Evolutionary conservation across 345 rosid genomes (phyloP).

Genomic region (Draba incana): DNA sequence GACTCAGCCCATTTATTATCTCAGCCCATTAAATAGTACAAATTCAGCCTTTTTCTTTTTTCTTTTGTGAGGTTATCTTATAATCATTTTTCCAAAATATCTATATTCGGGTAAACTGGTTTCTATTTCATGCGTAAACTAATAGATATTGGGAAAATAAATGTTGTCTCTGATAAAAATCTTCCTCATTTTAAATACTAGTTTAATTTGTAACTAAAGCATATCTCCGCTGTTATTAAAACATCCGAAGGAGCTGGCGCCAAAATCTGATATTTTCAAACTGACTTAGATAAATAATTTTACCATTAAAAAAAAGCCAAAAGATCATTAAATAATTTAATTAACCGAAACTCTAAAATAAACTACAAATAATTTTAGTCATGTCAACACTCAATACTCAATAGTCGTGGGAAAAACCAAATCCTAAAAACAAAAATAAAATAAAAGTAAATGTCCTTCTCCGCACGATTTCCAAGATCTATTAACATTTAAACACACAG

Average conservation of each 20-base stretch:
- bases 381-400: background rate
- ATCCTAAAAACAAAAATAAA: conserved; percentile 22
- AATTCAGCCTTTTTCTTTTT: too few species aligned
- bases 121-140: too few species aligned
- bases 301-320: too few species aligned
- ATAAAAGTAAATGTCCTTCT: conserved; percentile 22
- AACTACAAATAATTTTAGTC: background rate
- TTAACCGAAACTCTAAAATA: background rate
- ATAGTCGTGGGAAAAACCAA: conserved; percentile 29
- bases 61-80: too few species aligned
- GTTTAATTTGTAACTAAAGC: background rate
- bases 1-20: too few species aligned
- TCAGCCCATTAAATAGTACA: too few species aligned
- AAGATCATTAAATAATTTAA: background rate
- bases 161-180: too few species aligned
- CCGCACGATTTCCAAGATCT: conserved; percentile 37
- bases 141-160: too few species aligned
- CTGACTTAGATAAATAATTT: conserved; percentile 34
- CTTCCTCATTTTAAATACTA: background rate
- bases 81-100: too few species aligned
- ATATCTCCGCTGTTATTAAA: conserved; percentile 17
- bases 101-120: too few species aligned
- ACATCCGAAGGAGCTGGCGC: conserved; percentile 71
- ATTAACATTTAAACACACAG: background rate
- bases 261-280: conserved; percentile 58